phyloP scores from a whole-genome alignment of 1,139 yeast genomes.

The Tardiomyces digboiensis region DNA sequence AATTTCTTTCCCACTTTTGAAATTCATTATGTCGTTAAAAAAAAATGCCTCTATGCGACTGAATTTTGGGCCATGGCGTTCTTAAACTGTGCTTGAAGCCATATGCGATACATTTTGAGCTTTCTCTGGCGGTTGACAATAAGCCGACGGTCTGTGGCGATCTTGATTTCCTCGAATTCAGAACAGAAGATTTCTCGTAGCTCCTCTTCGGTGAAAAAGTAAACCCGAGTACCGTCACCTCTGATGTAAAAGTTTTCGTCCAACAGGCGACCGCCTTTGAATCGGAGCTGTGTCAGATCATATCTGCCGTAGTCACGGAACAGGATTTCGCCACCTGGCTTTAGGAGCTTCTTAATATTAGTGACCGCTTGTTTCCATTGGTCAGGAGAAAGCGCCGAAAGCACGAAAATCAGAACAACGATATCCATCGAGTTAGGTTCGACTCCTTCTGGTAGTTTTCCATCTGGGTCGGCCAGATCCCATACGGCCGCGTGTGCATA shows the following conservation, averaged over 20 bases:
- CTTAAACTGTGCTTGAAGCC: conserved; percentile 85
- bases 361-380: conserved; percentile 81
- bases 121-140: conserved; percentile 88
- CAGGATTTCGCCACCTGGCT: conserved; percentile 86
- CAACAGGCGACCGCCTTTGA: conserved; percentile 76
- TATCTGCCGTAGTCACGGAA: conserved; percentile 95
- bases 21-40: no score
- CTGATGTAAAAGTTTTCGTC: conserved; percentile 93
- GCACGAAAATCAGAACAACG: conserved; percentile 88
- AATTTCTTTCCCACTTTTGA: no score
- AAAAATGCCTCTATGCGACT: no score
- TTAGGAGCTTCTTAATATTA: conserved; percentile 62
- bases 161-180: conserved; percentile 56
- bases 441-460: conserved; percentile 72
- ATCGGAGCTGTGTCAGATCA: conserved; percentile 91
- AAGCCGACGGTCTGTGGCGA: conserved; percentile 85
- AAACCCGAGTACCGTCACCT: conserved; percentile 97
- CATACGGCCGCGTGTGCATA: conserved; percentile 83
- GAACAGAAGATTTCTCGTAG: conserved; percentile 61
- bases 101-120: conserved; percentile 90
- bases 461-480: conserved; percentile 82
- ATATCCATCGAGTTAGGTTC: conserved; percentile 80
- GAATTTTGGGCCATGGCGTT: no score
- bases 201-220: conserved; percentile 94
- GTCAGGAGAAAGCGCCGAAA: conserved; percentile 83